Conservation (phyloP, 495 filamentous ascomycete species). For the Tuber indicum region DNA sequence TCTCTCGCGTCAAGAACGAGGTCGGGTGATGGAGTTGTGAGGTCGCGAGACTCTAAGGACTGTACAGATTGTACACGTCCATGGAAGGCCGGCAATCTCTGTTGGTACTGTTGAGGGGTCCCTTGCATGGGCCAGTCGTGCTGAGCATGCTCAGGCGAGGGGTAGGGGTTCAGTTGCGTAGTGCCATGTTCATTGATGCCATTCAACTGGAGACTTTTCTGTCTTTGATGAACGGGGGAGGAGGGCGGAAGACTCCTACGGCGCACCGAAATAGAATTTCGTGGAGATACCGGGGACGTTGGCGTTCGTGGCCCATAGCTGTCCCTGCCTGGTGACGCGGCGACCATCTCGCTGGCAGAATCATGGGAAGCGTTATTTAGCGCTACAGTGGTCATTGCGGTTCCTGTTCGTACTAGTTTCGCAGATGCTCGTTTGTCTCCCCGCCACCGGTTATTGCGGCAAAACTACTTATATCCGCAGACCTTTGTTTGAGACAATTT, state of each 20-base stretch:
- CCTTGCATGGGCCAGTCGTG: slow-evolving; percentile 27
- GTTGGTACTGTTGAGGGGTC: slow-evolving; percentile 35
- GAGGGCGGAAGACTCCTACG: slow-evolving; percentile 26
- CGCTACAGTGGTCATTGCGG: slow-evolving; percentile 7
- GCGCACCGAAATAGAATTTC: slow-evolving; percentile 23
- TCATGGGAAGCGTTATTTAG: background rate
- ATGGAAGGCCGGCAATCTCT: slow-evolving; percentile 34
- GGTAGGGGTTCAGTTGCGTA: slow-evolving; percentile 25
- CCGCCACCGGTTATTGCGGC: background rate
- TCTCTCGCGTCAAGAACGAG: slow-evolving; percentile 26
- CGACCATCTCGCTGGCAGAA: background rate
- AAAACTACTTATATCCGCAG: slow-evolving; percentile 13
- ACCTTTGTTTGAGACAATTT: background rate
- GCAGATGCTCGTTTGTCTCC: slow-evolving; percentile 6
- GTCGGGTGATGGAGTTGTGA: slow-evolving; percentile 35
- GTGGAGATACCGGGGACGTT: slow-evolving; percentile 23
- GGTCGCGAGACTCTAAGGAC: slow-evolving; percentile 36
- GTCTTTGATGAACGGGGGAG: slow-evolving; percentile 24
- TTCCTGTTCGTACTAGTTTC: background rate
- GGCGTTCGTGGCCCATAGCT: slow-evolving; percentile 18
- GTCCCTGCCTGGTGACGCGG: slow-evolving; percentile 1
- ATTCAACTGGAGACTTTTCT: slow-evolving; percentile 14
- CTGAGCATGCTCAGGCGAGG: slow-evolving; percentile 33
- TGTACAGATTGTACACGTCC: slow-evolving; percentile 39
- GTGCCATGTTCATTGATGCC: slow-evolving; percentile 23